Evolutionary conservation across 495 filamentous ascomycete species (phyloP), one percentile per base, ranked within the genome.

Genomic region (Choiromyces venosus): DNA sequence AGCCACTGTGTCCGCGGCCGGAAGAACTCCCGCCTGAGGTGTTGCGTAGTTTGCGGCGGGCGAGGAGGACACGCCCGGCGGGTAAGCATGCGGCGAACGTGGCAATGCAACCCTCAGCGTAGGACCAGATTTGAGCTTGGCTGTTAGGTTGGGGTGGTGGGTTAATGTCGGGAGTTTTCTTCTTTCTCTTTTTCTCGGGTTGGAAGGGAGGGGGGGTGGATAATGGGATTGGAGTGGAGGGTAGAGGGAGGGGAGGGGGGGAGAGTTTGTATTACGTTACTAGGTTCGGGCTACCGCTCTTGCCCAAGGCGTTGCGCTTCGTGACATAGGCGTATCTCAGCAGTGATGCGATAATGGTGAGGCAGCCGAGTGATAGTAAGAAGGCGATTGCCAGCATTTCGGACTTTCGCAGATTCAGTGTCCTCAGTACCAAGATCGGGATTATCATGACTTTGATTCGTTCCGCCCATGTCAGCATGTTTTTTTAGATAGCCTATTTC

Each of bases 71-170:
- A 19, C 74, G 72, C 14, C 72, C 64, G 10, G 74, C 72, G 9
- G 72, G 74, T 9, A 76, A 68, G 52, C 74, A 76, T 21, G 74
- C 74, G 1, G 74, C 74, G 33, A 76, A 75, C n/a, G 75, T 21
- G 5, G 67, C 37, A 21, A 75, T 71, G 21, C 72, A 75, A 42
- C 42, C 37, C 42, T 75, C 72, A 8, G 73, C 40, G 37, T 75
- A 76, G 2, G 72, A 76, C 74, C 74, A 75, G 4, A 76, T 75
- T 39, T 76, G 72, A 10, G 72, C 72, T 71, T 76, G 74, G 19
- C 74, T 75, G 35, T 76, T 37, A n/a, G 25, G 25, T 29, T 4
- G 25, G 33, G 12, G 52, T 6, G 25, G 52, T 18, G 52, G 10
- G 52, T 61, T 61, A 37, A 37, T 42, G 44, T 37, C 33, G 19